A percentile compares a stretch with the other conserved stretches of the same genome.
phyloP scores from a whole-genome alignment of 179 eudicot genomes.

The Patellifolia procumbens region DNA sequence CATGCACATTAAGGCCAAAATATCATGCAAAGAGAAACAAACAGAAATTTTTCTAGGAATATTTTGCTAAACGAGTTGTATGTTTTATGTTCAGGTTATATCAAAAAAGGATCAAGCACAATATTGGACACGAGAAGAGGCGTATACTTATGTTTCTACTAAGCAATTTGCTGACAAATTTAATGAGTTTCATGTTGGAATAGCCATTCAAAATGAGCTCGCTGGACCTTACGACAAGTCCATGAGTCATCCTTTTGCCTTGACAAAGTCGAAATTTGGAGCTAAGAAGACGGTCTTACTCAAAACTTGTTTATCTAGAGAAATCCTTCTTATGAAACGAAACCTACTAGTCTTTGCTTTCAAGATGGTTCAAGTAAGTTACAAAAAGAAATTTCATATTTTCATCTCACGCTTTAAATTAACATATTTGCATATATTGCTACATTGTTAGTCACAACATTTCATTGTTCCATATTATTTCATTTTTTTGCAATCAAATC shows the following conservation, averaged over 20 bases:
- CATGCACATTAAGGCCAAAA: neutral
- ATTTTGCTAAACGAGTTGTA: neutral
- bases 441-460: no score
- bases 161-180: slow-evolving; percentile 31
- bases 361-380: slow-evolving; percentile 35
- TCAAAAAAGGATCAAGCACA: slow-evolving; percentile 40
- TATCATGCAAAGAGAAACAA: neutral
- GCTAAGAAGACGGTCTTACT: slow-evolving; percentile 18
- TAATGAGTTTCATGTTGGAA: slow-evolving; percentile 36
- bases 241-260: slow-evolving; percentile 31
- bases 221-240: slow-evolving; percentile 34
- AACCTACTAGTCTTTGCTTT: slow-evolving; percentile 34
- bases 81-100: slow-evolving; percentile 27
- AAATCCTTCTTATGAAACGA: slow-evolving; percentile 36
- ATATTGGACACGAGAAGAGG: slow-evolving; percentile 30
- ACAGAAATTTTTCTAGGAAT: no score
- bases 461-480: no score
- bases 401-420: neutral
- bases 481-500: neutral
- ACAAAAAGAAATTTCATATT: neutral
- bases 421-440: neutral
- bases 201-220: slow-evolving; percentile 23
- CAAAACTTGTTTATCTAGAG: slow-evolving; percentile 38
- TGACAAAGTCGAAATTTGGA: slow-evolving; percentile 31
- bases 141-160: slow-evolving; percentile 26